Percentiles rank a stretch among this genome's conserved stretches.
These are phyloP conservation scores for Colletotrichum plurivorum DNA, from an alignment of 2,329 filamentous ascomycete genomes.

Conservation along the genomic window DNA sequence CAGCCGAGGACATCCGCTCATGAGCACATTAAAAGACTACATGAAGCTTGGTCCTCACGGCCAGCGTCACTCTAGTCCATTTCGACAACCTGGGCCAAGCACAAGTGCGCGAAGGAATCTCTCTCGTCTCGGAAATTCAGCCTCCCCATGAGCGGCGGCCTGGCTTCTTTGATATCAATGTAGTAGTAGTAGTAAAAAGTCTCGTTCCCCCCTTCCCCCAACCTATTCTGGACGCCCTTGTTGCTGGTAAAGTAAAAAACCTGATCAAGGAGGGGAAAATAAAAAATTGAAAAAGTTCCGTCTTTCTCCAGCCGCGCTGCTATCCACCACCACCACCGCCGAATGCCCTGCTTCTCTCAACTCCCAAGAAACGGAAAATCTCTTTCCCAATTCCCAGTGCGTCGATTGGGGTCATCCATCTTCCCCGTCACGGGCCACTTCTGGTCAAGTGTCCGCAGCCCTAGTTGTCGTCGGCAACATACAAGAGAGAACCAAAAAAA, in stretches of 20 bases:
- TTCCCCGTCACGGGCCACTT: neutral
- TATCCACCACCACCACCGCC: neutral
- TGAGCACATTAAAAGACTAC: too few species aligned
- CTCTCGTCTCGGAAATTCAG: neutral
- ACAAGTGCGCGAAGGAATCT: too few species aligned
- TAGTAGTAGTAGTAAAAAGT: slow-evolving; percentile 21
- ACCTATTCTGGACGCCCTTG: slow-evolving; percentile 31
- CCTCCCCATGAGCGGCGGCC: slow-evolving; percentile 12
- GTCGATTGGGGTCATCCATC: neutral
- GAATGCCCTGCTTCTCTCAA: slow-evolving; percentile 1
- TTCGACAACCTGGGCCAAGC: too few species aligned
- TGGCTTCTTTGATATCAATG: slow-evolving; percentile 31
- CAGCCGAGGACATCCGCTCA: too few species aligned
- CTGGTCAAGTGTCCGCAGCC: neutral
- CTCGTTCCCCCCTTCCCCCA: slow-evolving; percentile 9
- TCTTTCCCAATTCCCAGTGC: neutral
- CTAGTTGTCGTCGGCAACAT: neutral
- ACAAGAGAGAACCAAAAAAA: neutral
- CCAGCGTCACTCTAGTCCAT: too few species aligned
- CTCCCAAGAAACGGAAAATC: slow-evolving; percentile 5
- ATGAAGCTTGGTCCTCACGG: too few species aligned
- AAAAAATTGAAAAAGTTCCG: neutral
- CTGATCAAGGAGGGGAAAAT: slow-evolving; percentile 5
- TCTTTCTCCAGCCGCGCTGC: neutral
- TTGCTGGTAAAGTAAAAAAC: slow-evolving; percentile 26